Evolutionary conservation across 2,329 filamentous ascomycete genomes (phyloP).

Genomic region (Hymenoscyphus albidus): DNA sequence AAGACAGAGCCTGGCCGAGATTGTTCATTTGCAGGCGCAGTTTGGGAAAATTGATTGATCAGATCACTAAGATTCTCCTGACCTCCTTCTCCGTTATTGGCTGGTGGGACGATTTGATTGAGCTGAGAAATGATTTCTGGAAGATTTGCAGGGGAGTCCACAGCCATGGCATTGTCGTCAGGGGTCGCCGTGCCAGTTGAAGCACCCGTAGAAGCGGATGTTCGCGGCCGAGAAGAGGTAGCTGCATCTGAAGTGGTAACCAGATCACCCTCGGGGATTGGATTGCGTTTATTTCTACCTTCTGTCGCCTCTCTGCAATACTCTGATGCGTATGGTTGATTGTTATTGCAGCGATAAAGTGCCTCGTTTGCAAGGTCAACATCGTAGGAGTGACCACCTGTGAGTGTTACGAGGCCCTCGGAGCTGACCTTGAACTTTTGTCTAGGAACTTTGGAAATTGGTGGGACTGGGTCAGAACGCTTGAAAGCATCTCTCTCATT

Average conservation of each 20-base stretch:
- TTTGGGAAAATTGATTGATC: slow-evolving; percentile 17
- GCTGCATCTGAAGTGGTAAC: slow-evolving; percentile 33
- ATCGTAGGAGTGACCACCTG: slow-evolving; percentile 44
- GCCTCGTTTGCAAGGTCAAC: slow-evolving; percentile 70
- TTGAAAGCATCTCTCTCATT: slow-evolving; percentile 64
- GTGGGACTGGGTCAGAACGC: slow-evolving; percentile 54
- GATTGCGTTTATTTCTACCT: slow-evolving; percentile 59
- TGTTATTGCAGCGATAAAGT: slow-evolving; percentile 75
- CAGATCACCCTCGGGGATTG: slow-evolving; percentile 60
- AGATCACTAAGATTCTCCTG: slow-evolving; percentile 21
- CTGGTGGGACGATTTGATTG: slow-evolving; percentile 14
- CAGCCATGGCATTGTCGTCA: slow-evolving; percentile 27
- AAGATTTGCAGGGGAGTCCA: slow-evolving; percentile 17
- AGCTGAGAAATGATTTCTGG: slow-evolving; percentile 21
- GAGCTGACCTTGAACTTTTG: slow-evolving; percentile 50
- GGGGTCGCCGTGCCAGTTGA: slow-evolving; percentile 30
- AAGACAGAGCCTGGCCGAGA: not conserved
- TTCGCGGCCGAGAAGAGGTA: slow-evolving; percentile 29
- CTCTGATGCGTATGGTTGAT: slow-evolving; percentile 55
- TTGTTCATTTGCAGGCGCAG: not conserved
- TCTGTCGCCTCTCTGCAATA: slow-evolving; percentile 67
- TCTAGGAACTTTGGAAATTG: slow-evolving; percentile 35
- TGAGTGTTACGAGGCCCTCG: slow-evolving; percentile 41
- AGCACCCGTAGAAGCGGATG: slow-evolving; percentile 29
- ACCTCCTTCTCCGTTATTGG: slow-evolving; percentile 9